phyloP scores from a whole-genome alignment of 2,329 filamentous ascomycete species.

The Colletotrichum salicis region DNA sequence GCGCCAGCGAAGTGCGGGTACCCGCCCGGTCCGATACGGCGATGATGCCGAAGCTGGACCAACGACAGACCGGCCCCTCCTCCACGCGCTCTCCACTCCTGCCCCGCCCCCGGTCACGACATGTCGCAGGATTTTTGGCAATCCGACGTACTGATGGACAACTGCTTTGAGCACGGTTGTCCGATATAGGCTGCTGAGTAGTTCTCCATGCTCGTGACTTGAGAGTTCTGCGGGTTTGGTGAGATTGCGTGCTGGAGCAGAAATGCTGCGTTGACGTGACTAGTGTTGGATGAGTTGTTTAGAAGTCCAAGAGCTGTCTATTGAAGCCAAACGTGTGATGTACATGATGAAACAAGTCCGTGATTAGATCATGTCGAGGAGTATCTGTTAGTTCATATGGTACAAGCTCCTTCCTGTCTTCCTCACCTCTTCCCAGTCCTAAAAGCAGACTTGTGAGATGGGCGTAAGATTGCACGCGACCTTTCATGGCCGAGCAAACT shows the following conservation, averaged over 20 bases:
- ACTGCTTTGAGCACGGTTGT: neutral
- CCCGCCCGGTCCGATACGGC: constrained; percentile 5
- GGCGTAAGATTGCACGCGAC: too few relatives aligned
- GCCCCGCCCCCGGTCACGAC: constrained; percentile 20
- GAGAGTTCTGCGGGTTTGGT: neutral
- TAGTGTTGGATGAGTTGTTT: neutral
- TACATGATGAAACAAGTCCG: too few relatives aligned
- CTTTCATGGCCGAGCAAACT: too few relatives aligned
- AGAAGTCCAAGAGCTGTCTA: neutral
- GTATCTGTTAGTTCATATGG: too few relatives aligned
- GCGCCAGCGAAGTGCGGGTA: neutral
- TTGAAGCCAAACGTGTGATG: too few relatives aligned
- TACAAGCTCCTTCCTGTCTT: too few relatives aligned
- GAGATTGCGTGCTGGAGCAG: neutral
- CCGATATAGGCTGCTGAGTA: constrained; percentile 16
- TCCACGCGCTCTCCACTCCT: constrained; percentile 9
- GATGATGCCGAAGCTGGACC: neutral
- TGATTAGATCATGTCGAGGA: too few relatives aligned
- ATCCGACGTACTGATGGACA: constrained; percentile 2
- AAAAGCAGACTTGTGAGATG: too few relatives aligned
- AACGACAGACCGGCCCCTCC: neutral
- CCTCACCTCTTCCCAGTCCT: too few relatives aligned
- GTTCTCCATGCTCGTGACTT: neutral
- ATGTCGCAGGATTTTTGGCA: constrained; percentile 29
- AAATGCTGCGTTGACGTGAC: neutral